Base-by-base conservation (phyloP, 2,329 filamentous ascomycete species). In the Fusarium sp. region DNA sequence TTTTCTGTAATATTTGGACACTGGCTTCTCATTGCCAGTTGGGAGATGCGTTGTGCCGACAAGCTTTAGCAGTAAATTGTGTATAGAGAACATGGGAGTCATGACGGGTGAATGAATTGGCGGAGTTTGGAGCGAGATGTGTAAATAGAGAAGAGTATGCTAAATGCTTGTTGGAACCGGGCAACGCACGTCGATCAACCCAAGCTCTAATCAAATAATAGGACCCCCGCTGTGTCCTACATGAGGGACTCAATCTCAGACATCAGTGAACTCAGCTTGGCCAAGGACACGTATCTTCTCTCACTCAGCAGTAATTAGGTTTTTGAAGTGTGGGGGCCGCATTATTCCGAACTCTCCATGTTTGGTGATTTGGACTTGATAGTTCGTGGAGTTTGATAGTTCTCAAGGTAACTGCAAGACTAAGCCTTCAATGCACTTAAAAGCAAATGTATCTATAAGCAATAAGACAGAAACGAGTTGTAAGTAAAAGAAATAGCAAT, bases 1-100 rank as follows among this genome's bases (percentile, higher is more conserved):
- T 75, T 31, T 71, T 64, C 62, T 75, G 71, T 75, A 73, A 76
- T 73, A 70, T 66, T 73, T 75, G 39, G 63, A 73, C 68, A 76
- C 59, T 77, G 76, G 72, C 62, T 76, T 72, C 65, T 71, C 71
- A 66, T 59, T 63, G 65, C 66, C 53, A 67, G 53, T 56, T 55
- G 54, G 53, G 55, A 60, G 19, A 53, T 39, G 43, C 19, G 24
- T 34, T 24, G 33, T 53, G 40, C n/a, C 21, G 39, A 52, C 19
- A 33, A 34, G 28, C 46, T 19, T 58, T 21, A 31, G 26, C n/a
- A 52, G 55, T 44, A 46, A 46, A 44, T 19, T 54, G 57, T 38
- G 17, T 57, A 64, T 68, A 69, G 58, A 70, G 50, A 63, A 40
- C 24, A 61, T 57, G 57, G 38, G 59, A 57, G 57, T 53, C 24